Conservation (phyloP, 495 filamentous ascomycete genomes). For the Parathielavia appendiculata region DNA sequence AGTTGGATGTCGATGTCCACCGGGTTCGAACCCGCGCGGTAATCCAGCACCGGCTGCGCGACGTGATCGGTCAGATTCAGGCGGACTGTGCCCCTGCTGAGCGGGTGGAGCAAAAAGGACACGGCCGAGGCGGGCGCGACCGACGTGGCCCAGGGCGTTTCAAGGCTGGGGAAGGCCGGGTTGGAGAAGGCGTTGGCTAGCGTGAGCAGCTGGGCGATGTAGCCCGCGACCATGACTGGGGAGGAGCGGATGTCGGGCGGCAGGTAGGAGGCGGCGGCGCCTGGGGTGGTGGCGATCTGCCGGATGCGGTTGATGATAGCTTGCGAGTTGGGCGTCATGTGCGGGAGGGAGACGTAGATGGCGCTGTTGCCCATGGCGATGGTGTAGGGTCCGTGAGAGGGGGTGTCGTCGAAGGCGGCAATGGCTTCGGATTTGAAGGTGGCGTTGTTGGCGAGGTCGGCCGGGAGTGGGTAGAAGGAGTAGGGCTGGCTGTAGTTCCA, state of each 20-base stretch:
- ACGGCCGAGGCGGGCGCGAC: constrained; percentile 11
- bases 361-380: constrained; percentile 25
- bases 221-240: constrained; percentile 21
- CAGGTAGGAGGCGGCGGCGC: constrained; percentile 20
- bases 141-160: constrained; percentile 27
- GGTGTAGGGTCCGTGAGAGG: constrained; percentile 26
- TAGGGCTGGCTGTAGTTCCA: constrained; percentile 24
- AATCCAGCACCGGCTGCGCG: constrained; percentile 27
- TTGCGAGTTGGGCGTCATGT: constrained; percentile 4
- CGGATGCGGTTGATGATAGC: constrained; percentile 18
- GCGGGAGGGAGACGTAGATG: constrained; percentile 25
- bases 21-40: constrained; percentile 30
- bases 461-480: constrained; percentile 14
- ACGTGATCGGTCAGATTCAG: constrained; percentile 33
- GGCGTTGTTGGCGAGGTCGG: constrained; percentile 19
- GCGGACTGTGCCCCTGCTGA: constrained; percentile 31
- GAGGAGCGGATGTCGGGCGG: constrained; percentile 5
- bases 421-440: constrained; percentile 23
- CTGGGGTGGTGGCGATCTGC: not conserved
- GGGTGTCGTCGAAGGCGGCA: constrained; percentile 20
- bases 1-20: constrained; percentile 30
- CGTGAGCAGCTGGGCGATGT: constrained; percentile 21
- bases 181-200: constrained; percentile 19
- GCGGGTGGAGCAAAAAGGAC: constrained; percentile 30
- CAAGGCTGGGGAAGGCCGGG: constrained; percentile 20